Percentiles rank a stretch among this genome's conserved stretches.
phyloP scores from a whole-genome alignment of 1,139 yeast genomes.

The Suhomyces wounanorum region DNA sequence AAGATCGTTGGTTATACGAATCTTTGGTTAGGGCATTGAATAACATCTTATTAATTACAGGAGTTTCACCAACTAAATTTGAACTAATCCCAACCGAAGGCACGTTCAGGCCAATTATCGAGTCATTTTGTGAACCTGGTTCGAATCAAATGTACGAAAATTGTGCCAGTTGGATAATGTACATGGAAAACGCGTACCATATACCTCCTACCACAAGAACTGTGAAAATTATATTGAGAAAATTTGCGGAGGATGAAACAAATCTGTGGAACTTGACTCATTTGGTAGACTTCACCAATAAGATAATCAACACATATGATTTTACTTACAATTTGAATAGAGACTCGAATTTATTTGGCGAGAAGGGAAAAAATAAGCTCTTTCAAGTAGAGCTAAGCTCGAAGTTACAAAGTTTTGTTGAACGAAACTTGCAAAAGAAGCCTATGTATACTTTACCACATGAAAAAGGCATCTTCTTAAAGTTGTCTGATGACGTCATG shows the following conservation, averaged over 20 bases:
- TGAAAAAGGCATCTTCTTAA: constrained; percentile 25
- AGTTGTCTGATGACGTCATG: constrained; percentile 25
- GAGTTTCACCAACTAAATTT: constrained; percentile 12
- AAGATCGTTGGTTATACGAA: constrained; percentile 20
- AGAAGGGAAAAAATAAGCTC: constrained; percentile 7
- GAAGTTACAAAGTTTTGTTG: constrained; percentile 19
- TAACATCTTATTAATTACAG: constrained; percentile 30
- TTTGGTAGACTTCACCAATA: constrained; percentile 18
- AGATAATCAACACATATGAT: constrained; percentile 25
- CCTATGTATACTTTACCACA: constrained; percentile 12
- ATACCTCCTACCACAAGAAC: constrained; percentile 33
- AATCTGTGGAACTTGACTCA: constrained; percentile 14
- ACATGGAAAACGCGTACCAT: constrained; percentile 21
- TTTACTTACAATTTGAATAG: constrained; percentile 20
- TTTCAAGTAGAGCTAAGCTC: constrained; percentile 16
- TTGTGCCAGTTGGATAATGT: constrained; percentile 18
- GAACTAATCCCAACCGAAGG: constrained; percentile 27
- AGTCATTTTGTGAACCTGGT: constrained; percentile 15
- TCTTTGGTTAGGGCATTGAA: constrained; percentile 23
- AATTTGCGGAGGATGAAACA: constrained; percentile 1
- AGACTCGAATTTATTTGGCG: constrained; percentile 18
- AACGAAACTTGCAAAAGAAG: constrained; percentile 12
- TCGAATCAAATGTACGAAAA: constrained; percentile 12
- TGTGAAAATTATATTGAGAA: constrained; percentile 20
- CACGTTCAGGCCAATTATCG: constrained; percentile 29